These are phyloP conservation scores for Pelagophyceae sp. DNA, from an alignment of 352 stramenopile species.

Conservation along the genomic window DNA sequence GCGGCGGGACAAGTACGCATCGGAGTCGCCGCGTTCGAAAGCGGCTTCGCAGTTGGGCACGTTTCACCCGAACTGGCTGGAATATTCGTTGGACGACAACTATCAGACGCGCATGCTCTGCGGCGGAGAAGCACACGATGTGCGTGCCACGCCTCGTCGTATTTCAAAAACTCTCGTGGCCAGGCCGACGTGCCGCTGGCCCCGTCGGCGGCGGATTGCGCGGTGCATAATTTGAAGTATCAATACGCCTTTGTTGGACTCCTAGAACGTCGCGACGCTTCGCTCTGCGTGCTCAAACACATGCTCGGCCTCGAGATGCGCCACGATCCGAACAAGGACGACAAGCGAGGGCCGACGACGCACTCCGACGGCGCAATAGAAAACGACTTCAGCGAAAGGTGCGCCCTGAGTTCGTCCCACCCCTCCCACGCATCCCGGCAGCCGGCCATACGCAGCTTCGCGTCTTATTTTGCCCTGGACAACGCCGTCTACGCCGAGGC, in stretches of 20 bases:
- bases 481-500: not conserved
- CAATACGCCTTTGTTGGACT: conserved; percentile 12
- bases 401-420: not conserved
- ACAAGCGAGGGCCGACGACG: conserved; percentile 3
- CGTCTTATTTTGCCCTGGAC: not conserved
- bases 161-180: too few relatives aligned
- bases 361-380: not conserved
- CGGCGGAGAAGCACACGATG: conserved; percentile 8
- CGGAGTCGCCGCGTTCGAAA: not conserved
- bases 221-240: not conserved
- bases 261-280: not conserved
- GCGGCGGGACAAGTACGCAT: not conserved
- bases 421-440: not conserved
- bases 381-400: not conserved
- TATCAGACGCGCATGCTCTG: conserved; percentile 3
- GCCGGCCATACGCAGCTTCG: not conserved
- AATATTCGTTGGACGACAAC: conserved; percentile 20
- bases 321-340: not conserved
- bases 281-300: not conserved
- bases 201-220: not conserved
- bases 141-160: not conserved
- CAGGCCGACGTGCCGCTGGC: not conserved
- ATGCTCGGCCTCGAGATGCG: not conserved
- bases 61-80: conserved; percentile 12
- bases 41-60: not conserved